Conservation (phyloP, 176 grass and related monocot genomes). For the Carex scoparia region DNA sequence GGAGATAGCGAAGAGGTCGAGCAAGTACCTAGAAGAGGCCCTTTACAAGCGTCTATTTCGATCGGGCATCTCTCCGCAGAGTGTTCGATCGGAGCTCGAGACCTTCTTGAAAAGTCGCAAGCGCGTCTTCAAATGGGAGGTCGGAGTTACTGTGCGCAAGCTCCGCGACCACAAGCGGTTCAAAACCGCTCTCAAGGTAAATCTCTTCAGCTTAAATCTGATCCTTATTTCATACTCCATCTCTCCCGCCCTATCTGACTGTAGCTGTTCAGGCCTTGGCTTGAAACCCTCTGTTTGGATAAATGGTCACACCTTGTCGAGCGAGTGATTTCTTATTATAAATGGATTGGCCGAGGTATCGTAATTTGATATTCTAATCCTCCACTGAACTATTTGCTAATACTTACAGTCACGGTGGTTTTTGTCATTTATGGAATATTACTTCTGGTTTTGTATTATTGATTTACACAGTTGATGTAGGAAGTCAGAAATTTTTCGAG, state of each 20-base stretch:
- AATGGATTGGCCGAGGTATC: too few species aligned
- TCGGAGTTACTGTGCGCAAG: slow-evolving; percentile 64
- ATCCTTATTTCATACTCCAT: background rate
- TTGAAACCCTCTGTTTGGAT: background rate
- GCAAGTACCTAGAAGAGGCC: slow-evolving; percentile 72
- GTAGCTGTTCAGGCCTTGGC: background rate
- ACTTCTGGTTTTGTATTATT: background rate
- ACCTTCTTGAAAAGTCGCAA: slow-evolving; percentile 85
- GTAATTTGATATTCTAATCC: background rate
- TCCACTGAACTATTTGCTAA: background rate
- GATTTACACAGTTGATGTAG: background rate
- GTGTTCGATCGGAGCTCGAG: slow-evolving; percentile 65
- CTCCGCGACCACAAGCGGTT: slow-evolving; percentile 55
- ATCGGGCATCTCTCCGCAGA: slow-evolving; percentile 51
- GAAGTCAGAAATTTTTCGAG: background rate
- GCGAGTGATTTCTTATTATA: too few species aligned
- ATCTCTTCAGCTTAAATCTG: background rate
- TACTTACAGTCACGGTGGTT: background rate
- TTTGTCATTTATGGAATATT: background rate
- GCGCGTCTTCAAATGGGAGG: slow-evolving; percentile 94
- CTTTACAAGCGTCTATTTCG: slow-evolving; percentile 75
- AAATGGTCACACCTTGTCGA: background rate
- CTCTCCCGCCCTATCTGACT: background rate
- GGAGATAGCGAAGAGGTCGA: slow-evolving; percentile 56
- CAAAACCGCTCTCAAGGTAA: slow-evolving; percentile 70